These are phyloP conservation scores for Vanrija humicola DNA, from an alignment of 1,284 basidiomycete genomes.

Conservation along the genomic window DNA sequence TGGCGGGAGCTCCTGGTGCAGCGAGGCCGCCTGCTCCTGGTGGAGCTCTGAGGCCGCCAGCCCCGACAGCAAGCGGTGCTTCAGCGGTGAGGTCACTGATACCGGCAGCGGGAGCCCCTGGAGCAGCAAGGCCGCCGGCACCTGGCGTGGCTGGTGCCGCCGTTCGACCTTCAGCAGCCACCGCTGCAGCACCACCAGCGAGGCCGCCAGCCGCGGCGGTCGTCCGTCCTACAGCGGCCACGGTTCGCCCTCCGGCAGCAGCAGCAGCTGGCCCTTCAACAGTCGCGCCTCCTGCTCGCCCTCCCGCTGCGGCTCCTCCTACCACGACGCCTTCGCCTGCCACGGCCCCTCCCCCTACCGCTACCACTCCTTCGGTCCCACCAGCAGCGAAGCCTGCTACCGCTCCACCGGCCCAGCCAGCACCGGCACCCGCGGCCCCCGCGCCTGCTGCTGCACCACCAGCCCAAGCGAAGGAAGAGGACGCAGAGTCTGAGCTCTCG, in stretches of 20 bases:
- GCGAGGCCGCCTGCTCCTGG: background rate
- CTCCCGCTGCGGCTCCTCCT: background rate
- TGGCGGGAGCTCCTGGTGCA: background rate
- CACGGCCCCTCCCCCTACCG: background rate
- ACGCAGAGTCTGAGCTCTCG: conserved; percentile 3
- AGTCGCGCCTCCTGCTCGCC: background rate
- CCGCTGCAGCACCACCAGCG: background rate
- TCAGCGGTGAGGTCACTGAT: background rate
- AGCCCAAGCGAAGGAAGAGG: background rate
- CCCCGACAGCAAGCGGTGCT: background rate
- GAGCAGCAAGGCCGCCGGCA: background rate
- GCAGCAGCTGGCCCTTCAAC: background rate
- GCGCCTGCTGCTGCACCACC: background rate
- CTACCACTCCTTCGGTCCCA: background rate
- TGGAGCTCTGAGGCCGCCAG: background rate
- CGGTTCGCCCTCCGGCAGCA: background rate
- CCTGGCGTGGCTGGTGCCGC: background rate
- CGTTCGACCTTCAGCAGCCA: background rate
- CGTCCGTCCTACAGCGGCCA: background rate
- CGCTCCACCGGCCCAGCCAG: background rate
- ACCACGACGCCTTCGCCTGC: too few relatives aligned
- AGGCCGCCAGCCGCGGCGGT: background rate
- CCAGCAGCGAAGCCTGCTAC: background rate
- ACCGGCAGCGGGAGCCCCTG: background rate
- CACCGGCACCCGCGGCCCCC: background rate